These are phyloP conservation scores for Knoxdaviesia proteae DNA, from an alignment of 2,329 filamentous ascomycete species.

Conservation along the genomic window DNA sequence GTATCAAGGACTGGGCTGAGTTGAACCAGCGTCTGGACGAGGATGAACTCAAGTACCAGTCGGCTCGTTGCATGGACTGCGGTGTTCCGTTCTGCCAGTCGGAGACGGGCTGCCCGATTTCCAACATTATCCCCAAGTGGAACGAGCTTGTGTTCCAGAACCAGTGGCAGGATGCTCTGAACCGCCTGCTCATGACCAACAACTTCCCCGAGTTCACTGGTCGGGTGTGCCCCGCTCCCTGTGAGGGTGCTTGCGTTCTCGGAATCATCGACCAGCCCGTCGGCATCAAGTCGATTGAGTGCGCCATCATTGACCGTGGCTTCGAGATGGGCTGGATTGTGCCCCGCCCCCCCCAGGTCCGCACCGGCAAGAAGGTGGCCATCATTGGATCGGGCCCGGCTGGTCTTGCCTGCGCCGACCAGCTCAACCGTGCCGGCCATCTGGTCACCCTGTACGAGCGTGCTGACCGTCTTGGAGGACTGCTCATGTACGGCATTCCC, in stretches of 20 bases:
- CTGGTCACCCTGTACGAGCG: constrained; percentile 81
- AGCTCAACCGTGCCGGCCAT: constrained; percentile 86
- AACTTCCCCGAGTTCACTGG: constrained; percentile 98
- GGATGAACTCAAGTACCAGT: constrained; percentile 91
- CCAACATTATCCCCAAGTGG: constrained; percentile 96
- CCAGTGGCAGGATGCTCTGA: constrained; percentile 81
- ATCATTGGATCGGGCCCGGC: constrained; percentile 84
- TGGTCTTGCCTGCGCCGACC: constrained; percentile 76
- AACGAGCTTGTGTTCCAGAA: constrained; percentile 60
- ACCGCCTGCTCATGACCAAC: constrained; percentile 85
- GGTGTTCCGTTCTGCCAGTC: constrained; percentile 97
- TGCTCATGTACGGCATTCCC: constrained; percentile 95
- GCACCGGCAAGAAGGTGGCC: constrained; percentile 74
- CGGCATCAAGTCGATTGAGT: constrained; percentile 96
- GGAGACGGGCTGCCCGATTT: constrained; percentile 86
- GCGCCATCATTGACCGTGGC: constrained; percentile 89
- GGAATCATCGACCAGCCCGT: constrained; percentile 95
- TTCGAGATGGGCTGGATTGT: constrained; percentile 99
- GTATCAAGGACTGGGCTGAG: constrained; percentile 86
- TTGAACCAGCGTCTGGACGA: constrained; percentile 72
- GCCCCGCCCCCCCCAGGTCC: constrained; percentile 53
- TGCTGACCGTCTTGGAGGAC: constrained; percentile 70
- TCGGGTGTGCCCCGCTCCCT: constrained; percentile 89
- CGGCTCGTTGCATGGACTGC: constrained; percentile 95
- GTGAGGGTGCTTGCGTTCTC: constrained; percentile 85